Conservation (phyloP, 2,329 filamentous ascomycete species). For the Metarhizium album region DNA sequence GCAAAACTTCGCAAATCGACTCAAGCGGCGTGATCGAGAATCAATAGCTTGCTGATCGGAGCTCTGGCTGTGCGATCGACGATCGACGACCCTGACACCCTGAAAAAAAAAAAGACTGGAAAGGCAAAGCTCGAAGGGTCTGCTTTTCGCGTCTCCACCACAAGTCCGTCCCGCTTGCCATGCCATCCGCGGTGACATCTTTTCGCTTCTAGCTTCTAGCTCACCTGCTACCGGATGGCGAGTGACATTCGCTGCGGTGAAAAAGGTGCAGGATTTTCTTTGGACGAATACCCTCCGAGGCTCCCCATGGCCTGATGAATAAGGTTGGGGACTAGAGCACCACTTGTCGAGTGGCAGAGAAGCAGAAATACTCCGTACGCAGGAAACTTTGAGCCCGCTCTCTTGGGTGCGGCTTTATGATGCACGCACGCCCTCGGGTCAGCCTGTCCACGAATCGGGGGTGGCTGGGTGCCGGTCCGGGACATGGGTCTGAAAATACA, state of each 20-base stretch:
- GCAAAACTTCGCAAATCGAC: not conserved
- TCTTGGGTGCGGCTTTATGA: too few species aligned
- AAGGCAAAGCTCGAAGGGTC: not conserved
- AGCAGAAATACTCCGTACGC: not conserved
- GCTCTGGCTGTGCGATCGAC: constrained; percentile 6
- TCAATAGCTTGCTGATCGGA: constrained; percentile 3
- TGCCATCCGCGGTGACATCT: not conserved
- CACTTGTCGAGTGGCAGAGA: not conserved
- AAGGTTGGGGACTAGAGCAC: not conserved
- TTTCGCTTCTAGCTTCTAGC: too few species aligned
- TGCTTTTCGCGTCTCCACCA: not conserved
- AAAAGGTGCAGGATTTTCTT: too few species aligned
- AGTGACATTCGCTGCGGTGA: too few species aligned
- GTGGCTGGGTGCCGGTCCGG: too few species aligned
- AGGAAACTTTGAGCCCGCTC: not conserved
- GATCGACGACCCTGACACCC: not conserved
- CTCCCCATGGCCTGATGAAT: not conserved
- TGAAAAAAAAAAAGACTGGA: not conserved
- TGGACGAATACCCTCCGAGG: not conserved
- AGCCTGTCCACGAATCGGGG: too few species aligned
- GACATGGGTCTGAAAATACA: too few species aligned
- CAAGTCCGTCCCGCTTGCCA: not conserved
- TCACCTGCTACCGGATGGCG: too few species aligned
- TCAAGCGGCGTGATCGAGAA: not conserved
- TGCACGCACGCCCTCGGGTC: too few species aligned